Base-by-base conservation (phyloP, 2,329 filamentous ascomycete species). In the Ceratocystis huliohia region DNA sequence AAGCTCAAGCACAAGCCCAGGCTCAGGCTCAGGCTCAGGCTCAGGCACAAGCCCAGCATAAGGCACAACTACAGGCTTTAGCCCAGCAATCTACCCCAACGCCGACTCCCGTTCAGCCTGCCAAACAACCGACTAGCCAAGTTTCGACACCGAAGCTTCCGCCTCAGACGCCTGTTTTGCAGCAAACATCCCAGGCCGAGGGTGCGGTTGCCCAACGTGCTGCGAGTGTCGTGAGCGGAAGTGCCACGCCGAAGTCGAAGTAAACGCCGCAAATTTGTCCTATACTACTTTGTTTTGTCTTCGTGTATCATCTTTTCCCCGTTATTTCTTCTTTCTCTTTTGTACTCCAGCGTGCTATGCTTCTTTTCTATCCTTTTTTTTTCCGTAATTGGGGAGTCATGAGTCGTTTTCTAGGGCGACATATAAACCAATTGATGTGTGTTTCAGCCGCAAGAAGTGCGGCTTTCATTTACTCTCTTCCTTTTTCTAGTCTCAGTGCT, bases 211-310 rank as follows among this genome's bases (percentile, higher is more conserved):
- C 57, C 3, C 48, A 64, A 15, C 62, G 69, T 25, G 70, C 70
- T n/a, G 70, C 72, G 46, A 74, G 76, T 46, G 74, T 77, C 65
- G 70, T 75, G 15, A 78, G 76, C 53, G 74, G 75, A 48, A 78
- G 76, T 50, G 76, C 75, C 45, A 78, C 76, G 7, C 76, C 76
- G 20, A 62, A 63, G 41, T 33, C 59, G n/a, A 68, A 65, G 48
- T 64, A 56, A 56, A 37, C 20, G 17, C n/a, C 8, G 10, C 7
- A 10, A 6, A 33, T 53, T 22, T 30, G 7, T 20, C 5, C 20
- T 53, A 13, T 53, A 28, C 25, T 20, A 10, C 5, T 8, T 53
- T 3, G 48, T 4, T 28, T 53, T 53, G 10, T 15, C 20, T 25
- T 53, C 46, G 13, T 46, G 10, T 8, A 44, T n/a, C 17, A 3